Evolutionary conservation across 2,329 filamentous ascomycete species (phyloP).

Genomic region (Aspergillus viridinutans): DNA sequence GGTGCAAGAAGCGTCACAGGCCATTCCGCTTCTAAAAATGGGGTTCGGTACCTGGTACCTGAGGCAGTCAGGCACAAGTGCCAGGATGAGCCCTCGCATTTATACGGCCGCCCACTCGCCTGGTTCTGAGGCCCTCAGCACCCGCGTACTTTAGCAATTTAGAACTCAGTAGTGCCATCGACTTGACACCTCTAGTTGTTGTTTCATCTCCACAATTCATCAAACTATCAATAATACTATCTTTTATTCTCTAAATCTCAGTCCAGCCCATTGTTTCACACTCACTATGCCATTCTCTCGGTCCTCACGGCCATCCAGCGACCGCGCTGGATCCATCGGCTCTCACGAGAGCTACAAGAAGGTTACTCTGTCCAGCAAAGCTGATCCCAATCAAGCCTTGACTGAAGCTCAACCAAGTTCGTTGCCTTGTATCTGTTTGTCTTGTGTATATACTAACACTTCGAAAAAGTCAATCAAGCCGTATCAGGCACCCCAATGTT

Average conservation of each 20-base stretch:
- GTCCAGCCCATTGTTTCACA: neutral
- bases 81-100: neutral
- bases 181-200: neutral
- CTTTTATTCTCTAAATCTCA: neutral
- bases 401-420: conserved; percentile 78
- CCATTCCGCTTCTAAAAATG: neutral
- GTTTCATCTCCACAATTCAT: neutral
- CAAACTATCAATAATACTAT: conserved; percentile 1
- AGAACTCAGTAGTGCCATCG: neutral
- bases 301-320: conserved; percentile 19
- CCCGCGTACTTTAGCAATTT: neutral
- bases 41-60: neutral
- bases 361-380: conserved; percentile 62
- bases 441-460: neutral
- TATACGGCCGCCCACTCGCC: neutral
- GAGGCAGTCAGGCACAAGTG: neutral
- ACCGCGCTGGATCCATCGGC: conserved; percentile 20
- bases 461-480: neutral
- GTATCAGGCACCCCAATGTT: conserved; percentile 39
- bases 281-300: conserved; percentile 16
- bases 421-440: conserved; percentile 32
- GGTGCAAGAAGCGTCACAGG: neutral
- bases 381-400: conserved; percentile 80
- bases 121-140: neutral
- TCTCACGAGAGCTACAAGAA: conserved; percentile 20